Evolutionary conservation across 108 stramenopile species (phyloP), one percentile per base, ranked within the genome.

Genomic region (Cyclotella baltica): DNA sequence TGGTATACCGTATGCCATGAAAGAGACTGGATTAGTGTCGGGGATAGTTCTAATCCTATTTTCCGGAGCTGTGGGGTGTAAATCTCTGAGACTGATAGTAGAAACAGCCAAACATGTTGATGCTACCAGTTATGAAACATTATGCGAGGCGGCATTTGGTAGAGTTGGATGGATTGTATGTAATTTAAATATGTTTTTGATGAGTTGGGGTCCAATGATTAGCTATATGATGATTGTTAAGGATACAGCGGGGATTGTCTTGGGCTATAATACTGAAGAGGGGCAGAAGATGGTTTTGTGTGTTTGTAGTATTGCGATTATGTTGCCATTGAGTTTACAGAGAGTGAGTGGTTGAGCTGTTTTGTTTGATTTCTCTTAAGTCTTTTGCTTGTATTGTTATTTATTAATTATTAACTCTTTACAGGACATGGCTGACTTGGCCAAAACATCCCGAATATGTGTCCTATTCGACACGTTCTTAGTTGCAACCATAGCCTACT

Each of bases 351-450:
- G 27, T 64, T 6, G 20, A 22, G 38, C 10, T 31, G 28, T 10
- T 31, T 61, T 10, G 11, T 61, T 61, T 6, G 15, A 6, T 61
- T 4, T 56, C 22, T 22, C n/a, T 61, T 19, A 31, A 18, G 31
- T 31, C 22, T 61, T 10, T 31, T 61, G 18, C 8, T 61, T 61
- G 27, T 9, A 6, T 61, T 4, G 19, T 11, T 31, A 22, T 55
- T n/a, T 19, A 19, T 5, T n/a, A 22, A 23, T 62, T 62, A 0
- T 3, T 36, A 36, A 1, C 36, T 22, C 22, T 16, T 11, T 34
- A 16, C 48, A 77, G 83, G 93, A 95, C 73, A 90, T 95, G 88
- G 93, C 93, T n/a, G 89, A 92, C 77, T 78, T 95, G 67, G 89
- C 91, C 28, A 88, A 85, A 52, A 92, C 93, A 25, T 87, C 87